Percentiles rank a stretch among this genome's conserved stretches.
phyloP scores from a whole-genome alignment of 1,284 basidiomycete species.

The Trametes pubescens region DNA sequence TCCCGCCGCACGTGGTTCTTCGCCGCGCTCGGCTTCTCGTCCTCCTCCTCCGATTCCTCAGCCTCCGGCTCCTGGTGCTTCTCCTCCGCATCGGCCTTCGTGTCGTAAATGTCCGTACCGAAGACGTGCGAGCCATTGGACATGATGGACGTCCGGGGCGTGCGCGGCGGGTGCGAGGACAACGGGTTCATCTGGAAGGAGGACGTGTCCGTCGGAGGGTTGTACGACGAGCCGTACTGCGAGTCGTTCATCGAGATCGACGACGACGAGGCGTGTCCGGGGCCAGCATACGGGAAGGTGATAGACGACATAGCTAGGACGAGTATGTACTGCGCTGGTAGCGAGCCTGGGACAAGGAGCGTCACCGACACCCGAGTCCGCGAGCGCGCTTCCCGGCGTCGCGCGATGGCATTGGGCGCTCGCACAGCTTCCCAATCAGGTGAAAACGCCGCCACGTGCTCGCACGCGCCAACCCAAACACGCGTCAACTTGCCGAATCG shows the following conservation, averaged over 20 bases:
- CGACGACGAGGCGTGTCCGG: conserved; percentile 41
- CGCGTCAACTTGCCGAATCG: conserved; percentile 29
- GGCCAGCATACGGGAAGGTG: conserved; percentile 46
- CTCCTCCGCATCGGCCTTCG: conserved; percentile 48
- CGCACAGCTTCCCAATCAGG: conserved; percentile 13
- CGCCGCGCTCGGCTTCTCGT: conserved; percentile 49
- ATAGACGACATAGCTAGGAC: conserved; percentile 49
- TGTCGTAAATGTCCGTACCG: conserved; percentile 48
- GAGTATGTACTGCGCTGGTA: background rate
- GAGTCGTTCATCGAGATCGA: conserved; percentile 49
- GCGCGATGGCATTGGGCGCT: conserved; percentile 15
- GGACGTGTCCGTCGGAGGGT: conserved; percentile 49
- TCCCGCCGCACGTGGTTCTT: conserved; percentile 58
- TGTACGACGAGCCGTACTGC: conserved; percentile 47
- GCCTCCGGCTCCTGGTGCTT: conserved; percentile 40
- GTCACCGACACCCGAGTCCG: background rate
- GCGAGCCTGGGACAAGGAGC: conserved; percentile 5
- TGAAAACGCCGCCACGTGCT: conserved; percentile 33
- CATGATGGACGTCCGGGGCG: conserved; percentile 63
- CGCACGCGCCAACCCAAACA: conserved; percentile 24
- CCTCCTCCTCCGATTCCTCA: conserved; percentile 53
- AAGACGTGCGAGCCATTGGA: conserved; percentile 47
- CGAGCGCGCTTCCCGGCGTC: conserved; percentile 14
- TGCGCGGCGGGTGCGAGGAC: conserved; percentile 78
- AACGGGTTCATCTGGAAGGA: conserved; percentile 83